Percentiles rank a stretch among this genome's conserved stretches.
Evolutionary conservation across 2,329 filamentous ascomycete genomes (phyloP).

Genomic region (Colletotrichum filicis): DNA sequence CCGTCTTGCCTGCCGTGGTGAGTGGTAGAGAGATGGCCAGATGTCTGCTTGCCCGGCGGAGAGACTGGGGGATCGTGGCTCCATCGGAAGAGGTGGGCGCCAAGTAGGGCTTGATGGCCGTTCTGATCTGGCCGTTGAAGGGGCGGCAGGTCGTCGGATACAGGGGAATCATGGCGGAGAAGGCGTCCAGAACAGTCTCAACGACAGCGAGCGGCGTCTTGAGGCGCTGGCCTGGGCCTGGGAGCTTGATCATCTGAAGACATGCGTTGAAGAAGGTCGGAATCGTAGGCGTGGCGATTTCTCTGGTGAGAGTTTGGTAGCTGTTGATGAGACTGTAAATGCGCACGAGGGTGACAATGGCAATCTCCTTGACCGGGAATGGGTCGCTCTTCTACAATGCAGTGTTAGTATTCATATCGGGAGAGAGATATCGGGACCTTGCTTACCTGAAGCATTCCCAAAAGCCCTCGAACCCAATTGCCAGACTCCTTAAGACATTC

Average conservation of each 20-base stretch:
- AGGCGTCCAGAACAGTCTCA: constrained; percentile 76
- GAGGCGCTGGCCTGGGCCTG: constrained; percentile 49
- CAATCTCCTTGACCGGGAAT: constrained; percentile 78
- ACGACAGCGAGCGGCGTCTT: constrained; percentile 62
- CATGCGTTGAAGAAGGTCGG: constrained; percentile 79
- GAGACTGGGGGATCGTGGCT: constrained; percentile 58
- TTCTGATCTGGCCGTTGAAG: constrained; percentile 74
- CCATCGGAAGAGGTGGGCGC: constrained; percentile 70
- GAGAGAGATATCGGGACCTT: constrained; percentile 30
- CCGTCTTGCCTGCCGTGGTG: constrained; percentile 85
- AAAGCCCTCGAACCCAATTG: constrained; percentile 81
- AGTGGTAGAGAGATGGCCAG: constrained; percentile 79
- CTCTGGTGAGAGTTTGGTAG: constrained; percentile 84
- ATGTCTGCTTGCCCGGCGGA: constrained; percentile 69
- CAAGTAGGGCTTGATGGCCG: constrained; percentile 68
- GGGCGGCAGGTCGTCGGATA: constrained; percentile 88
- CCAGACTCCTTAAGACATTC: constrained; percentile 79
- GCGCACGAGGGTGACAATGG: constrained; percentile 80
- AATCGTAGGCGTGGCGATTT: constrained; percentile 87
- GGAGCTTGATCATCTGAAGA: constrained; percentile 70
- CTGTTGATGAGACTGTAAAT: constrained; percentile 87
- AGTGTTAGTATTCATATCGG: constrained; percentile 38
- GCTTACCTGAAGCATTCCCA: constrained; percentile 76
- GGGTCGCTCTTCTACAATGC: constrained; percentile 78
- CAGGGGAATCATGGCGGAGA: constrained; percentile 78